Evolutionary conservation across 1,139 yeast species (phyloP).

Genomic region (Debaryomyces robertsiae): DNA sequence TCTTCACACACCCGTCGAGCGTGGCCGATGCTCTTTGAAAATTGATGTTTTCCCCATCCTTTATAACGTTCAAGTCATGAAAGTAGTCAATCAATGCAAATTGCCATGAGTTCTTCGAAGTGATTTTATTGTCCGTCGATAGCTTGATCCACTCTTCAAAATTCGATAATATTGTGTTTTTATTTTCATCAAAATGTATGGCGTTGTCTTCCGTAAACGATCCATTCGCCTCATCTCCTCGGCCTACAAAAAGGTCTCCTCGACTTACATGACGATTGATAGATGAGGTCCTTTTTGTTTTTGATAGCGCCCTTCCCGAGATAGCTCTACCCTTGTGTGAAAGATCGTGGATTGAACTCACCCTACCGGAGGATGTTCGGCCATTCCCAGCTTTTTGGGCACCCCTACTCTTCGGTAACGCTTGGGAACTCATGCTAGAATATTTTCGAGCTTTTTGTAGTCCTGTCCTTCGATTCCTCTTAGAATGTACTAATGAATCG

Average conservation of each 20-base stretch:
- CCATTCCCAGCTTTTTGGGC: slow-evolving; percentile 9
- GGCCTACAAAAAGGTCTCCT: slow-evolving; percentile 26
- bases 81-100: slow-evolving; percentile 88
- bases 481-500: slow-evolving; percentile 1
- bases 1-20: slow-evolving; percentile 44
- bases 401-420: slow-evolving; percentile 29
- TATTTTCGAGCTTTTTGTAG: not conserved
- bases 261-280: slow-evolving; percentile 25
- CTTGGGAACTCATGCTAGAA: slow-evolving; percentile 18
- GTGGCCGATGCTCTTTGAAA: slow-evolving; percentile 46
- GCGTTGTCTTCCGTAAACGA: slow-evolving; percentile 42
- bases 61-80: slow-evolving; percentile 49
- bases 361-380: slow-evolving; percentile 16
- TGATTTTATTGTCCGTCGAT: slow-evolving; percentile 85
- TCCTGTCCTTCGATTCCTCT: too few relatives aligned
- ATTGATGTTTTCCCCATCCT: slow-evolving; percentile 47
- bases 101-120: slow-evolving; percentile 65
- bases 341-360: slow-evolving; percentile 22
- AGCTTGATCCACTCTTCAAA: slow-evolving; percentile 90
- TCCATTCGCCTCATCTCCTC: slow-evolving; percentile 21
- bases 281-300: slow-evolving; percentile 22
- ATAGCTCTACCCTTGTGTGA: slow-evolving; percentile 32
- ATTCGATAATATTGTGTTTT: slow-evolving; percentile 53
- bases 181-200: slow-evolving; percentile 48
- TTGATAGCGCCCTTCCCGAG: slow-evolving; percentile 24